These are phyloP conservation scores for Cercophora sp. DNA, from an alignment of 495 filamentous ascomycete species.

Conservation along the genomic window DNA sequence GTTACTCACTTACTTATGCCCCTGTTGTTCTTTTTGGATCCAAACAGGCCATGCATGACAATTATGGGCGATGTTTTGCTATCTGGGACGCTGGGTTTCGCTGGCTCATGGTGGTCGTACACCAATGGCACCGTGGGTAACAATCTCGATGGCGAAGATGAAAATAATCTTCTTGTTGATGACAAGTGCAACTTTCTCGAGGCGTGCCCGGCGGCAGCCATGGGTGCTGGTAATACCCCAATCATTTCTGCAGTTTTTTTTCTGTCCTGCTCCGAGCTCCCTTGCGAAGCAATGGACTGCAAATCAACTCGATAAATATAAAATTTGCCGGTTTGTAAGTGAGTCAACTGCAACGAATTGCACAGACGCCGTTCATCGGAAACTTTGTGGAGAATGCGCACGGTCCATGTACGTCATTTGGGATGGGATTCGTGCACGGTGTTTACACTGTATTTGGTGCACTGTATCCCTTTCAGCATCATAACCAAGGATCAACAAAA, in stretches of 20 bases:
- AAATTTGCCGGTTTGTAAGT: too few relatives aligned
- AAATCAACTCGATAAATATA: too few relatives aligned
- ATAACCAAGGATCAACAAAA: too few relatives aligned
- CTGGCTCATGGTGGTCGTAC: slow-evolving; percentile 57
- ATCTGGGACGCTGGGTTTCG: slow-evolving; percentile 29
- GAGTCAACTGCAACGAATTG: neutral
- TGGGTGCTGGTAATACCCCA: too few relatives aligned
- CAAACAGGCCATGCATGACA: slow-evolving; percentile 91
- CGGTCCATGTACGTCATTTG: slow-evolving; percentile 1
- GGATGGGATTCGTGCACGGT: neutral
- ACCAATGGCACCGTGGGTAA: slow-evolving; percentile 44
- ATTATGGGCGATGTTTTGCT: slow-evolving; percentile 64
- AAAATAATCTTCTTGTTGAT: too few relatives aligned
- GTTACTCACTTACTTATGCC: slow-evolving; percentile 88
- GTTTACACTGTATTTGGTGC: too few relatives aligned
- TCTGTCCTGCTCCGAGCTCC: too few relatives aligned
- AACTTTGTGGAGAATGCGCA: neutral
- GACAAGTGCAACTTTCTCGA: too few relatives aligned
- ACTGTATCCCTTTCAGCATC: neutral
- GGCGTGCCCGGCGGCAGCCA: too few relatives aligned
- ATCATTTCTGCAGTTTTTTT: neutral
- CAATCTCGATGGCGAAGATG: neutral
- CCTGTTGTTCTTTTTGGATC: slow-evolving; percentile 92
- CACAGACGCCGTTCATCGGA: neutral
- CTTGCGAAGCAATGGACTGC: too few relatives aligned